Evolutionary conservation across 1,139 yeast species (phyloP).

Genomic region (Barnettozyma hawaiiensis): DNA sequence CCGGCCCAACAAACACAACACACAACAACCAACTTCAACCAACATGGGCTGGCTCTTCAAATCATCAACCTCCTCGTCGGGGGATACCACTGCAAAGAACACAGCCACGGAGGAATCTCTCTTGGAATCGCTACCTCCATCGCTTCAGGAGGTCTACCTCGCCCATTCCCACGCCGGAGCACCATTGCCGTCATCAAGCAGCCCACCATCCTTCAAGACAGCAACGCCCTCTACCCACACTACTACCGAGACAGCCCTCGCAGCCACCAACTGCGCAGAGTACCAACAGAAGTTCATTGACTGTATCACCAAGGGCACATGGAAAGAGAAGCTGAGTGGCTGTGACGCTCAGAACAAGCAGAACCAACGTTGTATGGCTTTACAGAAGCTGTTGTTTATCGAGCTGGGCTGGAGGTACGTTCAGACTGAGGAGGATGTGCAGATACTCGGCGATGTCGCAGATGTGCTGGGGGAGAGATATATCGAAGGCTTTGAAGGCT

Average conservation of each 20-base stretch:
- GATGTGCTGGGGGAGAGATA: slow-evolving; percentile 31
- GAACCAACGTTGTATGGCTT: slow-evolving; percentile 27
- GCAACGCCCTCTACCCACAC: neutral
- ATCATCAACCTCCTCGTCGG: neutral
- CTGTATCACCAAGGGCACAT: slow-evolving; percentile 22
- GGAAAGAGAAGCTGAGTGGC: slow-evolving; percentile 19
- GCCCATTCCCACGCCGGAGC: neutral
- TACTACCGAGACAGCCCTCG: slow-evolving; percentile 6
- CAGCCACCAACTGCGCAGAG: slow-evolving; percentile 25
- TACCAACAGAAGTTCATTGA: slow-evolving; percentile 19
- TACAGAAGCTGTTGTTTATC: slow-evolving; percentile 31
- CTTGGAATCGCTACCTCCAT: slow-evolving; percentile 4
- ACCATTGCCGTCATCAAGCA: too few species aligned
- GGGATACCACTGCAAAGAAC: neutral
- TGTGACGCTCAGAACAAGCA: slow-evolving; percentile 17
- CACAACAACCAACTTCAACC: neutral
- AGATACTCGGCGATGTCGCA: slow-evolving; percentile 27
- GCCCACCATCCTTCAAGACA: neutral
- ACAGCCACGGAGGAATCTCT: neutral
- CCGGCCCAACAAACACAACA: too few species aligned
- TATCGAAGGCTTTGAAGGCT: slow-evolving; percentile 12
- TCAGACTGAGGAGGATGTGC: slow-evolving; percentile 22
- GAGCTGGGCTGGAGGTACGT: slow-evolving; percentile 30
- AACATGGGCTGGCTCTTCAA: slow-evolving; percentile 10
- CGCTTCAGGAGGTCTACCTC: slow-evolving; percentile 1